Percentiles rank a stretch among this genome's conserved stretches.
Evolutionary conservation across 192 early-diverging fungal species (phyloP).

Genomic region (Backusella parvicylindrica): DNA sequence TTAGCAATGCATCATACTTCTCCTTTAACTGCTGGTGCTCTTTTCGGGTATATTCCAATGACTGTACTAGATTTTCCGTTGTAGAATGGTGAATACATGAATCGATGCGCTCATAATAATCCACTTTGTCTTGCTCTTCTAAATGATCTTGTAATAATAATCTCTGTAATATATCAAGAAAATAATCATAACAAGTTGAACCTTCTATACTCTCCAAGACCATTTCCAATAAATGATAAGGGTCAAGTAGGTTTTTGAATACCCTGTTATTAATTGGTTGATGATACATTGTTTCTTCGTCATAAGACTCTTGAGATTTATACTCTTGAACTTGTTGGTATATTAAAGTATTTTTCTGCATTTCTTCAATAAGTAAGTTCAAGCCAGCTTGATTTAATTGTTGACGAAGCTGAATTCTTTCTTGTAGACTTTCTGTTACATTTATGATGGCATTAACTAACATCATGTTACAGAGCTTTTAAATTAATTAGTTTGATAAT

Average conservation of each 20-base stretch:
- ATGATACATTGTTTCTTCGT: constrained; percentile 50
- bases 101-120: constrained; percentile 76
- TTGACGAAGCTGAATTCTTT: constrained; percentile 68
- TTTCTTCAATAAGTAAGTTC: constrained; percentile 53
- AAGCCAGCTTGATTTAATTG: constrained; percentile 68
- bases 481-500: neutral
- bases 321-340: constrained; percentile 20
- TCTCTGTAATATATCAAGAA: constrained; percentile 70
- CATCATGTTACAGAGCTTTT: constrained; percentile 73
- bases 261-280: neutral
- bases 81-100: constrained; percentile 64
- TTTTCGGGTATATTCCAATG: neutral
- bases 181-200: constrained; percentile 65
- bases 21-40: constrained; percentile 62
- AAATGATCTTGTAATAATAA: constrained; percentile 61
- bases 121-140: constrained; percentile 55
- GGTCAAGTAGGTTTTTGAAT: constrained; percentile 64
- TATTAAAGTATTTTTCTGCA: neutral
- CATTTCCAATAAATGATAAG: constrained; percentile 71
- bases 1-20: constrained; percentile 55
- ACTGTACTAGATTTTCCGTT: constrained; percentile 32
- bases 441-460: constrained; percentile 73
- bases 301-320: constrained; percentile 49
- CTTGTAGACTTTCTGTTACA: constrained; percentile 68
- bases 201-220: constrained; percentile 67